Conservation (phyloP, 805 yeast species). For the Starmerella apis region DNA sequence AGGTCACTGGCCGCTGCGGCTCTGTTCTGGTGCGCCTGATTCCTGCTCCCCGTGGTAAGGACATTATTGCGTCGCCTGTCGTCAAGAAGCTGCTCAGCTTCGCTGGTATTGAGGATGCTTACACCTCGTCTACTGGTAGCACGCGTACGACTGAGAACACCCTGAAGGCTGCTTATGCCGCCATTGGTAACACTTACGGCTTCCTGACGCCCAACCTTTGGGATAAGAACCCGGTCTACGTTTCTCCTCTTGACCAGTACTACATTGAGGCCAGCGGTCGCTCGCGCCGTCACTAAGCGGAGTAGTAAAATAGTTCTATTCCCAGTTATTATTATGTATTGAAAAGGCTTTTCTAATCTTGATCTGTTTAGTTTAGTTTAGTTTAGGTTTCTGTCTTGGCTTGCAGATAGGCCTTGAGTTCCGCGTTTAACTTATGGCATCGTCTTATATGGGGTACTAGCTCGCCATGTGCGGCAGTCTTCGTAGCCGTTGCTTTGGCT, state of each 20-base stretch:
- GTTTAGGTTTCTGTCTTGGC: not conserved
- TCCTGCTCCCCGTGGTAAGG: slow-evolving; percentile 99
- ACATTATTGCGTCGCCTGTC: slow-evolving; percentile 99
- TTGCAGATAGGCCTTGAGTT: not conserved
- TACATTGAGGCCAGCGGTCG: slow-evolving; percentile 31
- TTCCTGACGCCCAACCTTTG: slow-evolving; percentile 99
- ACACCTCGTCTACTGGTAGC: slow-evolving; percentile 97
- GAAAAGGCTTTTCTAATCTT: slow-evolving; percentile 1
- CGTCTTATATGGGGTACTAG: not conserved
- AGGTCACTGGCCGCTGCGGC: slow-evolving; percentile 99
- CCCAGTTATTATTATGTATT: slow-evolving; percentile 4
- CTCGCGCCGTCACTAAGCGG: slow-evolving; percentile 26
- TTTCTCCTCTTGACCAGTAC: slow-evolving; percentile 92
- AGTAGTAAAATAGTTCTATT: not conserved
- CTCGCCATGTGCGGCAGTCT: not conserved
- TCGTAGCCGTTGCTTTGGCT: not conserved
- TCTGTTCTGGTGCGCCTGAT: slow-evolving; percentile 95
- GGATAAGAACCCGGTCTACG: slow-evolving; percentile 71
- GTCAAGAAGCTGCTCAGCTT: slow-evolving; percentile 97
- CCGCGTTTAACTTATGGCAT: not conserved
- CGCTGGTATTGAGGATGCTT: slow-evolving; percentile 99
- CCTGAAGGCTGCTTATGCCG: slow-evolving; percentile 98
- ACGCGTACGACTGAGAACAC: slow-evolving; percentile 99
- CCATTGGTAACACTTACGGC: slow-evolving; percentile 99
- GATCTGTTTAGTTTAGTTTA: not conserved